Conservation (phyloP, 2,329 filamentous ascomycete genomes). For the Leptographium wingfieldii region DNA sequence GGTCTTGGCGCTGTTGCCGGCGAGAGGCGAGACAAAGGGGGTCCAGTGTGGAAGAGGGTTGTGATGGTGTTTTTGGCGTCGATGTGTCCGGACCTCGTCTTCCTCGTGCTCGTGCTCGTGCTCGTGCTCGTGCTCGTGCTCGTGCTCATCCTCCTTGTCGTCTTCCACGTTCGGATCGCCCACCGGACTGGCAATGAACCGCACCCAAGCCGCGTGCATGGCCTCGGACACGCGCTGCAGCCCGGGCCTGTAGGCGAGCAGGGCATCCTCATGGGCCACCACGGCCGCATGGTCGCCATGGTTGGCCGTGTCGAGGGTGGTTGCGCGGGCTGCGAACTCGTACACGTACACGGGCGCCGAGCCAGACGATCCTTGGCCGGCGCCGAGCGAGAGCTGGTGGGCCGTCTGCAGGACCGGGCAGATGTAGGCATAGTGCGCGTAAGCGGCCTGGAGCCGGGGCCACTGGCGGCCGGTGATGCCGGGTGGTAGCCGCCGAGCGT, state of each 20-base stretch:
- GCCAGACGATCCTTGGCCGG: conserved; percentile 6
- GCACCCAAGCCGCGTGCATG: conserved; percentile 32
- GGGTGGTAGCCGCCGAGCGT: conserved; percentile 24
- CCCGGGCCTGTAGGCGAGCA: conserved; percentile 22
- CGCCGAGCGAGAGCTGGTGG: conserved; percentile 15
- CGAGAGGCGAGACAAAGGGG: conserved; percentile 17
- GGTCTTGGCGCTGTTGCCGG: background rate
- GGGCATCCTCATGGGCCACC: conserved; percentile 29
- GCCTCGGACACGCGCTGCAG: conserved; percentile 23
- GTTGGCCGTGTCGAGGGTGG: conserved; percentile 25
- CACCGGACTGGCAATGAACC: conserved; percentile 17
- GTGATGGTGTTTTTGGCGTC: background rate
- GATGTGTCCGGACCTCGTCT: too few species aligned
- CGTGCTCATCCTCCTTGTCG: too few species aligned
- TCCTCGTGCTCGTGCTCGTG: too few species aligned
- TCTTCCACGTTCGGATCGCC: conserved; percentile 4
- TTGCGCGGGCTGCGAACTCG: conserved; percentile 41
- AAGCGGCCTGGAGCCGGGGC: conserved; percentile 44
- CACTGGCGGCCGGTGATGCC: conserved; percentile 38
- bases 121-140: too few species aligned
- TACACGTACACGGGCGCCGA: conserved; percentile 37
- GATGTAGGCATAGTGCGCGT: conserved; percentile 53
- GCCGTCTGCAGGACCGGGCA: conserved; percentile 50
- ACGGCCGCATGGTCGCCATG: conserved; percentile 34
- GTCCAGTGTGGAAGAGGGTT: conserved; percentile 24